A percentile compares a stretch with the other conserved stretches of the same genome.
phyloP scores from a whole-genome alignment of 1,284 basidiomycete genomes.

The Microbotryum silenes-acaulis region DNA sequence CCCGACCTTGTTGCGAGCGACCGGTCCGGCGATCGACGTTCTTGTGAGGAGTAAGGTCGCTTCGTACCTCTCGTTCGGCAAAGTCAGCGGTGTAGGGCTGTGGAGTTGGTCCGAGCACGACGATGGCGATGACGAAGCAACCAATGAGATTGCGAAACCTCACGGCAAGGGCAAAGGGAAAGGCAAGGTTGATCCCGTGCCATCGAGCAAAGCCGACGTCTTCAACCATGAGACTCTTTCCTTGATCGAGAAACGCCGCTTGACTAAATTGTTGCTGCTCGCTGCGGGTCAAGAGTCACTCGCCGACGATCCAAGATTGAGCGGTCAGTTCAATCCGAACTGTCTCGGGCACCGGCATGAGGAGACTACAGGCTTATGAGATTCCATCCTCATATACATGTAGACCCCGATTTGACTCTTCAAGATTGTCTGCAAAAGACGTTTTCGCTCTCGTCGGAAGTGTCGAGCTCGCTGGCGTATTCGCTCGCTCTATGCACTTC shows the following conservation, averaged over 20 bases:
- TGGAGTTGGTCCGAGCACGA: conserved; percentile 38
- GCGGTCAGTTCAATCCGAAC: too few species aligned
- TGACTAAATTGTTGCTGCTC: conserved; percentile 88
- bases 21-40: conserved; percentile 69
- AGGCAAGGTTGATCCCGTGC: conserved; percentile 56
- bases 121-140: conserved; percentile 5
- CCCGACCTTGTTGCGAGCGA: conserved; percentile 71
- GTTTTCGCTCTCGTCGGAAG: conserved; percentile 12
- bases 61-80: conserved; percentile 79
- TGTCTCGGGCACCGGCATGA: conserved; percentile 9
- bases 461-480: conserved; percentile 26
- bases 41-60: conserved; percentile 78
- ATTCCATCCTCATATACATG: neutral
- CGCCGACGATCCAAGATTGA: conserved; percentile 47
- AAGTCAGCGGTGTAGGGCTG: conserved; percentile 68
- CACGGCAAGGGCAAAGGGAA: conserved; percentile 37
- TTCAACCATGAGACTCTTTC: conserved; percentile 75
- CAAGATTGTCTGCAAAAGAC: conserved; percentile 13
- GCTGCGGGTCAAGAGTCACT: conserved; percentile 57
- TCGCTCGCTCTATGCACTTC: conserved; percentile 39
- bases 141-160: conserved; percentile 1
- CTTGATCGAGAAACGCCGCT: conserved; percentile 74
- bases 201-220: conserved; percentile 84
- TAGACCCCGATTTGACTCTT: conserved; percentile 53
- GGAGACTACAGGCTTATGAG: conserved; percentile 52